Evolutionary conservation across 2,329 filamentous ascomycete genomes (phyloP), one percentile per base, ranked within the genome.

Genomic region (Botrytis paeoniae): DNA sequence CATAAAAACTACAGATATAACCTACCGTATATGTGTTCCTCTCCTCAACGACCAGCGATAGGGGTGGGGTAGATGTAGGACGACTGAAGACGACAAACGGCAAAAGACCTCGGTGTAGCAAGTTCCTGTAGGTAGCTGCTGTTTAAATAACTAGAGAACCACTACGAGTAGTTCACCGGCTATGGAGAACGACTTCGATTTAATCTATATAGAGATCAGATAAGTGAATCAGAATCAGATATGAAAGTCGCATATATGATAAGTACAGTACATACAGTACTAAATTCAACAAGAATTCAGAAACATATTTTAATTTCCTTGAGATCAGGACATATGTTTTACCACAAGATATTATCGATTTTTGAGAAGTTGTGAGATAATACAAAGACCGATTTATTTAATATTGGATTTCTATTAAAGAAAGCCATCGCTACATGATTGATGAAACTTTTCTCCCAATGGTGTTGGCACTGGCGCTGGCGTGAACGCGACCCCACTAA

Each of bases 401-500:
- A 57, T 32, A 29, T 57, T 18, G n/a, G 16, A 29, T 57, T 54
- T 57, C 14, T 32, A 18, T 29, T 57, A 29, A 9, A 8, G 2
- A 57, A 18, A 57, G n/a, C 51, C 25, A 18, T 18, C 14, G 25
- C 51, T 54, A 29, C n/a, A 29, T 54, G n/a, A 18, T 54, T 54
- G 51, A 54, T 54, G n/a, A 18, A 14, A 54, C 51, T 29, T 29
- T 29, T 29, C 25, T 64, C 12, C 20, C 37, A 32, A 43, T 64
- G 16, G 62, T 45, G 25, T n/a, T 68, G 22, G 45, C 35, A 4
- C 51, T 12, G 64, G 48, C 25, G 22, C 2, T 68, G 22, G 45
- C 45, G 22, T 57, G n/a, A 45, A 54, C 64, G 32, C 32, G 45
- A 68, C 64, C 64, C 64, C 64, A 68, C 64, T 20, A 68, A 68